A percentile compares a stretch with the other conserved stretches of the same genome.
These are phyloP conservation scores for Sonneratia alba DNA, from an alignment of 345 rosid species.

Conservation along the genomic window DNA sequence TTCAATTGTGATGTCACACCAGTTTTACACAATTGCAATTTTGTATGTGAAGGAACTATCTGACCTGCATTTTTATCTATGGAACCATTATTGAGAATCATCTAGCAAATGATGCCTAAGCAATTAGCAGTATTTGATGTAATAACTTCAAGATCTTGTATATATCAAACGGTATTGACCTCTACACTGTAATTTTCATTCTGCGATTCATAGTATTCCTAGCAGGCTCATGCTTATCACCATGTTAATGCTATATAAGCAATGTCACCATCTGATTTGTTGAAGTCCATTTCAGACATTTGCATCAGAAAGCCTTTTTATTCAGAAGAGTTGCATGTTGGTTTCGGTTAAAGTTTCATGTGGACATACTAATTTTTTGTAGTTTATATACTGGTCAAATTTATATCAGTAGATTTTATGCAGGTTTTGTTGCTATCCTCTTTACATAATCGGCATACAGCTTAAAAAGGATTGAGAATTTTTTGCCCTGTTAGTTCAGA, in stretches of 20 bases:
- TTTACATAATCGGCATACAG: too few relatives aligned
- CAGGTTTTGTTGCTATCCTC: too few relatives aligned
- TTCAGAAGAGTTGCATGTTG: neutral
- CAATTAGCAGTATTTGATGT: too few relatives aligned
- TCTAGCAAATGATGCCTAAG: too few relatives aligned
- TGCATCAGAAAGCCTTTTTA: neutral
- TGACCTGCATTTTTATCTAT: too few relatives aligned
- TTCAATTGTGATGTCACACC: too few relatives aligned
- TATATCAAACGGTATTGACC: neutral
- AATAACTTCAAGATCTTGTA: neutral
- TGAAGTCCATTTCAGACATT: neutral
- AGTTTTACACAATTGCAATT: too few relatives aligned
- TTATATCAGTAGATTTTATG: neutral
- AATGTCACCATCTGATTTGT: neutral
- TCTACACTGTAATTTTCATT: neutral
- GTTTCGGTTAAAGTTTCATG: neutral
- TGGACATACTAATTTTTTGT: neutral
- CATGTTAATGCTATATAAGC: neutral
- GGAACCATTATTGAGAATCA: too few relatives aligned
- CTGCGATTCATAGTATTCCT: neutral
- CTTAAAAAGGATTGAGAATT: too few relatives aligned
- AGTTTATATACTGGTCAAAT: neutral
- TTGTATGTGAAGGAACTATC: too few relatives aligned
- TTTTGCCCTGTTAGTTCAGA: too few relatives aligned
- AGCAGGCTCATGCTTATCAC: neutral